Conservation (phyloP, 177 flowering plant genomes). For the Vitis hybrid region DNA sequence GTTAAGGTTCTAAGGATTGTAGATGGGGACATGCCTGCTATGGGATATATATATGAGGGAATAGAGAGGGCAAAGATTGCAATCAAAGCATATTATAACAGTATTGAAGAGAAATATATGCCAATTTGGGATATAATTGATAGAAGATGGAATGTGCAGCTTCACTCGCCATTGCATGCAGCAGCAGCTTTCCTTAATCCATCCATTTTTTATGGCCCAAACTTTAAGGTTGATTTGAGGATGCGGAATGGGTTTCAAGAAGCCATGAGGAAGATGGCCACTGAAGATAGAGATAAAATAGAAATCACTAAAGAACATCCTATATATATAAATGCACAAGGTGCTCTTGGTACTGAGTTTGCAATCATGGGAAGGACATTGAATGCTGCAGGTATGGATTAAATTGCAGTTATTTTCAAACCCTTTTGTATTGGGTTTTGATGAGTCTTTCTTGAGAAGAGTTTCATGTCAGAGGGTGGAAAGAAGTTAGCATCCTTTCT, state of each 20-base stretch:
- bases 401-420: neutral
- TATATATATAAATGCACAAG: constrained; percentile 46
- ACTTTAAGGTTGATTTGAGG: constrained; percentile 36
- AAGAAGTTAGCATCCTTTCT: neutral
- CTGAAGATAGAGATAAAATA: constrained; percentile 42
- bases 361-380: constrained; percentile 48
- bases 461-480: constrained; percentile 1
- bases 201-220: constrained; percentile 40
- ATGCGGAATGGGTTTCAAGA: constrained; percentile 55
- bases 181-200: no score
- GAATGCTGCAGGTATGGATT: constrained; percentile 44
- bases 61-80: constrained; percentile 46
- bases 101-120: constrained; percentile 39
- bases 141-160: constrained; percentile 37
- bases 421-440: neutral
- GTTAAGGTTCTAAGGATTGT: constrained; percentile 45
- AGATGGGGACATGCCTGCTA: constrained; percentile 57
- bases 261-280: constrained; percentile 46
- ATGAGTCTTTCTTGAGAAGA: neutral
- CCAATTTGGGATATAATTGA: constrained; percentile 56
- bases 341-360: constrained; percentile 49
- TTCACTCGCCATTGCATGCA: no score
- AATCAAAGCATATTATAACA: constrained; percentile 45
- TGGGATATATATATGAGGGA: constrained; percentile 55
- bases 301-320: constrained; percentile 52